phyloP scores from a whole-genome alignment of 1,284 basidiomycete genomes.

The Trichosporon ovoides region DNA sequence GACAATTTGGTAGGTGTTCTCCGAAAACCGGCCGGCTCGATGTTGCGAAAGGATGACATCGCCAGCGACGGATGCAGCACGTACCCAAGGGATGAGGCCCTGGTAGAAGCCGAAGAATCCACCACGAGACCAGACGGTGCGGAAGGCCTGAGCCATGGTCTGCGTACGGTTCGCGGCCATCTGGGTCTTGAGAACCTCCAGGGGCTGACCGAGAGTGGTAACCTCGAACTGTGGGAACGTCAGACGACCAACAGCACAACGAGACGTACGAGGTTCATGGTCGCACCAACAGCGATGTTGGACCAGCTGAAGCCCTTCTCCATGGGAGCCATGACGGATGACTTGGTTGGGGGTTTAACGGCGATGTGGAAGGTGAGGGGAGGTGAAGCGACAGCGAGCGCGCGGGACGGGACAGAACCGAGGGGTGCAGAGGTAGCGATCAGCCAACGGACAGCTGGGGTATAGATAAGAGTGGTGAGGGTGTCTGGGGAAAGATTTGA shows the following conservation, averaged over 20 bases:
- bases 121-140: slow-evolving; percentile 85
- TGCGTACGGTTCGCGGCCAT: slow-evolving; percentile 93
- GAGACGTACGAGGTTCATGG: slow-evolving; percentile 82
- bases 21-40: background rate
- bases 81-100: slow-evolving; percentile 95
- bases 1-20: background rate
- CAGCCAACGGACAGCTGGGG: background rate
- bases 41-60: background rate
- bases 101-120: slow-evolving; percentile 91
- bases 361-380: background rate
- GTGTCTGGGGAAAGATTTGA: no score
- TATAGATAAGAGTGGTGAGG: slow-evolving; percentile 8
- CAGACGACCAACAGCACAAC: background rate
- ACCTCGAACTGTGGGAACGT: slow-evolving; percentile 55
- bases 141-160: slow-evolving; percentile 79
- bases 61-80: slow-evolving; percentile 28
- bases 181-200: slow-evolving; percentile 98
- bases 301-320: slow-evolving; percentile 95
- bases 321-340: slow-evolving; percentile 51
- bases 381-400: background rate
- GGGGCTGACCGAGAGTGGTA: slow-evolving; percentile 93
- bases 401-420: background rate
- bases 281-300: slow-evolving; percentile 96
- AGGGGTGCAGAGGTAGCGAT: background rate
- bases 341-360: background rate